Evolutionary conservation across 495 filamentous ascomycete genomes (phyloP).

Genomic region (Cryomyces antarcticus): DNA sequence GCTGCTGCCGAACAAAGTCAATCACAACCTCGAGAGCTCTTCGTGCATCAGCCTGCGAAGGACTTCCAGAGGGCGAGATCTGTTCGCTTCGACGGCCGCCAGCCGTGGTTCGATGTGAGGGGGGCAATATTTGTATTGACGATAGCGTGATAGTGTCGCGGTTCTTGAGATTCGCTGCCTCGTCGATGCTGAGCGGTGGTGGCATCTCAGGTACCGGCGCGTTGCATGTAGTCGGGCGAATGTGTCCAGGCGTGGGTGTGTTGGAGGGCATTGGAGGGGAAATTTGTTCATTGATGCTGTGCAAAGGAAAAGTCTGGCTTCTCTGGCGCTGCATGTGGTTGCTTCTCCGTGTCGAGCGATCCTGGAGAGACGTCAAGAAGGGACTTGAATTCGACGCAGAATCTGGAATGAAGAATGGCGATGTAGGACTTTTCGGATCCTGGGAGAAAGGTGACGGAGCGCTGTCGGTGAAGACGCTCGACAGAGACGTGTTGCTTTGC

Average conservation of each 20-base stretch:
- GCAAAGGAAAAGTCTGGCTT: slow-evolving; percentile 76
- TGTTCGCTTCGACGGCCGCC: too few species aligned
- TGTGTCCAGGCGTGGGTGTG: slow-evolving; percentile 43
- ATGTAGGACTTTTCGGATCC: slow-evolving; percentile 64
- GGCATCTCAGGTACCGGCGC: slow-evolving; percentile 43
- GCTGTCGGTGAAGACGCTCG: slow-evolving; percentile 31
- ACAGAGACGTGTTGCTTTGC: slow-evolving; percentile 35
- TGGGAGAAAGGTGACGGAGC: slow-evolving; percentile 47
- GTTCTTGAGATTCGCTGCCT: not conserved
- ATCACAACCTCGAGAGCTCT: slow-evolving; percentile 71
- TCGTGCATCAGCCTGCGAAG: slow-evolving; percentile 77
- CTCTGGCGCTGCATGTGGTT: slow-evolving; percentile 53
- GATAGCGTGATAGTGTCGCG: too few species aligned
- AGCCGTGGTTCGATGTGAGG: too few species aligned
- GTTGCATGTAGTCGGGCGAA: slow-evolving; percentile 39
- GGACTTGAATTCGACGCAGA: slow-evolving; percentile 32
- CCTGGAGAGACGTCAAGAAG: slow-evolving; percentile 47
- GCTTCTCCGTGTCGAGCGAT: slow-evolving; percentile 32
- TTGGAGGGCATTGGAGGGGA: slow-evolving; percentile 41
- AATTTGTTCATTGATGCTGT: slow-evolving; percentile 47
- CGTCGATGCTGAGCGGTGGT: slow-evolving; percentile 10
- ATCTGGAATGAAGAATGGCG: slow-evolving; percentile 69
- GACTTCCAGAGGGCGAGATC: too few species aligned
- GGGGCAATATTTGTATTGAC: too few species aligned
- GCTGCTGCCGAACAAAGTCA: slow-evolving; percentile 62